Evolutionary conservation across 1,139 yeast species (phyloP).

Genomic region (Suhomyces wounanorum): DNA sequence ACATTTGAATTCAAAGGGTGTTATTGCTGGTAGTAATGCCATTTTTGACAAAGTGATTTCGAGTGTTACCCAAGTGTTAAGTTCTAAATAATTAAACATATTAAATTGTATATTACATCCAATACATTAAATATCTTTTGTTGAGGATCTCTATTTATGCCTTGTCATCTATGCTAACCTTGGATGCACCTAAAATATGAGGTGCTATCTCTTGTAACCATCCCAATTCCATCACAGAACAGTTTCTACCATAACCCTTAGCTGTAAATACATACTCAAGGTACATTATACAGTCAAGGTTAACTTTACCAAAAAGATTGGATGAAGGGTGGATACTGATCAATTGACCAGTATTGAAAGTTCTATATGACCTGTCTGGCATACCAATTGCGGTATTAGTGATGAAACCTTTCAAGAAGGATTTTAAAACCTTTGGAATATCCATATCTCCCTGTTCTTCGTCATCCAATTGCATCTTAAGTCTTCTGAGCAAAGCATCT

Average conservation of each 20-base stretch:
- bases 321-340: constrained; percentile 93
- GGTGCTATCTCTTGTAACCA: constrained; percentile 91
- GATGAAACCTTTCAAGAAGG: constrained; percentile 79
- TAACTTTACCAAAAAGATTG: constrained; percentile 73
- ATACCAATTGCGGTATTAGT: constrained; percentile 89
- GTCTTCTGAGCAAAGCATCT: constrained; percentile 28
- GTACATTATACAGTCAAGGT: constrained; percentile 87
- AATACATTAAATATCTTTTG: not conserved
- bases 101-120: not conserved
- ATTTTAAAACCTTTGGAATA: constrained; percentile 63
- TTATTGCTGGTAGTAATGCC: constrained; percentile 77
- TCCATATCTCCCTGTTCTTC: constrained; percentile 37
- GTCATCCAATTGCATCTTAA: constrained; percentile 31
- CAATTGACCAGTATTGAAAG: constrained; percentile 76
- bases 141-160: not conserved
- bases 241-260: constrained; percentile 89
- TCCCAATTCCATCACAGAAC: constrained; percentile 75
- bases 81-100: not conserved
- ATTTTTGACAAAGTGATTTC: constrained; percentile 64
- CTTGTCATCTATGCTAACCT: constrained; percentile 30
- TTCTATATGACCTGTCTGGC: constrained; percentile 92
- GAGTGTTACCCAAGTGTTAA: constrained; percentile 44
- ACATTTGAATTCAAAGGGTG: constrained; percentile 79
- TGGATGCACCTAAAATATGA: constrained; percentile 53
- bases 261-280: constrained; percentile 92